Conservation (phyloP, 768 basidiomycete genomes). For the Pleurotus sapidus region DNA sequence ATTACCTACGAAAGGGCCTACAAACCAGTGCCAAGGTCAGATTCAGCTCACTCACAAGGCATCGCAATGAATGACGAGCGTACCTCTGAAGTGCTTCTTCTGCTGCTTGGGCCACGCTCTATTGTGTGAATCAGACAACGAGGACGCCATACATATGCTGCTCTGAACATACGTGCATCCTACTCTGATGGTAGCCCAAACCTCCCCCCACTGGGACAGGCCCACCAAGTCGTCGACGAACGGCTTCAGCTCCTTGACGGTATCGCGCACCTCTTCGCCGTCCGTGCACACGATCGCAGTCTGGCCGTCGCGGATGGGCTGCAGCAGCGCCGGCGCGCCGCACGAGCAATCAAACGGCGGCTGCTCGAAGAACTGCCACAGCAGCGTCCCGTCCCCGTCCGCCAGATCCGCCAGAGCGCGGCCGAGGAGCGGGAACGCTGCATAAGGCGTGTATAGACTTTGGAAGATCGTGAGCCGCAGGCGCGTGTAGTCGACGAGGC, state of each 20-base stretch:
- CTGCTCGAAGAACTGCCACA: constrained; percentile 10
- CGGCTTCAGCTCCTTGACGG: constrained; percentile 10
- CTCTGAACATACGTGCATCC: constrained; percentile 17
- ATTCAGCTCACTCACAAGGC: neutral
- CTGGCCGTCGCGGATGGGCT: neutral
- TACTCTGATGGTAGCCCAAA: constrained; percentile 12
- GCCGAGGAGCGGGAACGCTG: constrained; percentile 14
- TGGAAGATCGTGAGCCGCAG: constrained; percentile 16
- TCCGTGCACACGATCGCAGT: constrained; percentile 18
- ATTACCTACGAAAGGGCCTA: constrained; percentile 32
- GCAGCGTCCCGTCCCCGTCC: constrained; percentile 18
- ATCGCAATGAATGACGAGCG: neutral
- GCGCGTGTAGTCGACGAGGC: constrained; percentile 19
- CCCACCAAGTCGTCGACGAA: constrained; percentile 12
- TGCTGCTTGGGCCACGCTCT: constrained; percentile 27
- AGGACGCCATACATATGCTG: too few relatives aligned
- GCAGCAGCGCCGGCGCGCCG: neutral
- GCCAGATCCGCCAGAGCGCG: constrained; percentile 20
- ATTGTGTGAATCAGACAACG: too few relatives aligned
- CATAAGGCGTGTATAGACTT: constrained; percentile 21
- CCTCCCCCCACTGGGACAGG: constrained; percentile 17
- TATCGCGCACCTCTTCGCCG: constrained; percentile 15
- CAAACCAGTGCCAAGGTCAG: neutral
- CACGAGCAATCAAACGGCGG: constrained; percentile 6
- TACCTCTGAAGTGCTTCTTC: constrained; percentile 19